Evolutionary conservation across 2,329 filamentous ascomycete species (phyloP).

Genomic region (Diaporthe vaccinii): DNA sequence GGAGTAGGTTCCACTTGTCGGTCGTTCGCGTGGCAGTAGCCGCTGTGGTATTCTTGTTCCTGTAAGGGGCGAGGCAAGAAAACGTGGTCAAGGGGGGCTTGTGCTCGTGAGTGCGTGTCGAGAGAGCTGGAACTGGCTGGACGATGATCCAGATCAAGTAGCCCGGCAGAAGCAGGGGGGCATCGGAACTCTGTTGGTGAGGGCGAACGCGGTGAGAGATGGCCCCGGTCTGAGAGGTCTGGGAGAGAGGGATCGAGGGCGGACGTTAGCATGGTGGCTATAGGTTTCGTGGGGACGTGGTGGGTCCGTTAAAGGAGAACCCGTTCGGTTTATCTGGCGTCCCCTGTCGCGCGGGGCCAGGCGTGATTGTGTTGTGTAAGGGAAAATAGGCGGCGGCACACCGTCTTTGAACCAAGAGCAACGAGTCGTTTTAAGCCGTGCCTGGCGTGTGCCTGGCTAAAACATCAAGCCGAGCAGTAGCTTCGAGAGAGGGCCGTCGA

Average conservation of each 20-base stretch:
- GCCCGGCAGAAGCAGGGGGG: slow-evolving; percentile 33
- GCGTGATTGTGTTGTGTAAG: slow-evolving; percentile 41
- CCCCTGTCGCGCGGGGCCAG: slow-evolving; percentile 38
- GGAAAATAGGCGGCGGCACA: slow-evolving; percentile 27
- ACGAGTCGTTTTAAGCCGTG: slow-evolving; percentile 22
- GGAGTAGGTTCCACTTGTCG: slow-evolving; percentile 41
- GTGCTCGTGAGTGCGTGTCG: slow-evolving; percentile 16
- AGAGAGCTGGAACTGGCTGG: slow-evolving; percentile 28
- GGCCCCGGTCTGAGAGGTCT: slow-evolving; percentile 41
- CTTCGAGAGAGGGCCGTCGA: neutral
- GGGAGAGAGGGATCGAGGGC: slow-evolving; percentile 45
- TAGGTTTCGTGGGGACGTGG: slow-evolving; percentile 50
- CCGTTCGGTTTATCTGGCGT: slow-evolving; percentile 39
- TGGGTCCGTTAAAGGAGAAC: slow-evolving; percentile 44
- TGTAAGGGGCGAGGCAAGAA: slow-evolving; percentile 43
- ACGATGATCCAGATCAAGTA: slow-evolving; percentile 26
- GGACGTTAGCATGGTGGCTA: slow-evolving; percentile 54
- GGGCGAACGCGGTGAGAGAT: slow-evolving; percentile 40
- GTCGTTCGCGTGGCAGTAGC: slow-evolving; percentile 47
- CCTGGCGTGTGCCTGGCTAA: slow-evolving; percentile 33
- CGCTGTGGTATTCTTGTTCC: slow-evolving; percentile 52
- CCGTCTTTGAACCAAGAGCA: slow-evolving; percentile 28
- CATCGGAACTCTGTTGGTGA: slow-evolving; percentile 20
- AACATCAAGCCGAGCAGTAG: slow-evolving; percentile 9
- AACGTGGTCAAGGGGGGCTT: slow-evolving; percentile 32